Evolutionary conservation across 1,284 basidiomycete genomes (phyloP).

Genomic region (Exobasidium cylindrosporum): DNA sequence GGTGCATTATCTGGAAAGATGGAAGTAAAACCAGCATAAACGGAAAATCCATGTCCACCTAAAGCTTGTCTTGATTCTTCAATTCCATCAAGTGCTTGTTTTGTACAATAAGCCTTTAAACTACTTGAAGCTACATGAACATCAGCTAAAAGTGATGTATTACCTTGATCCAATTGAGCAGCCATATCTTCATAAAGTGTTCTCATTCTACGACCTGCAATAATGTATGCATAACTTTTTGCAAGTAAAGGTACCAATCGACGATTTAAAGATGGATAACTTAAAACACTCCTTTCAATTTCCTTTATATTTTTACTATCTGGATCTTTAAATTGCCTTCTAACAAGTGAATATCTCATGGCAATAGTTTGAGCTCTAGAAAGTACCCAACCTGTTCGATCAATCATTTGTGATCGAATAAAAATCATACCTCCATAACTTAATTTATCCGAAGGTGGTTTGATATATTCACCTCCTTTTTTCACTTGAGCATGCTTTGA

Average conservation of each 20-base stretch:
- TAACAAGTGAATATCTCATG: slow-evolving; percentile 70
- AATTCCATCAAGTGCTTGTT: slow-evolving; percentile 63
- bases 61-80: slow-evolving; percentile 69
- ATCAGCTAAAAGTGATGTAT: slow-evolving; percentile 58
- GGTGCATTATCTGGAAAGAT: slow-evolving; percentile 24
- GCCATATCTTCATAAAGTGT: slow-evolving; percentile 26
- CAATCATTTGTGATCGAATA: slow-evolving; percentile 62
- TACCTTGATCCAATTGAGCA: slow-evolving; percentile 32
- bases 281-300: slow-evolving; percentile 66
- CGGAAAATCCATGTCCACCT: slow-evolving; percentile 75
- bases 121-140: slow-evolving; percentile 71
- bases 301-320: slow-evolving; percentile 55
- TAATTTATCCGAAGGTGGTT: slow-evolving; percentile 70
- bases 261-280: slow-evolving; percentile 69
- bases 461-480: slow-evolving; percentile 66
- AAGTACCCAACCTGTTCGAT: slow-evolving; percentile 63
- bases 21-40: slow-evolving; percentile 61
- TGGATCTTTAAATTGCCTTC: slow-evolving; percentile 62
- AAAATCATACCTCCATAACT: slow-evolving; percentile 67
- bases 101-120: slow-evolving; percentile 67
- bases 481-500: slow-evolving; percentile 71
- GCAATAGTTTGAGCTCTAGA: slow-evolving; percentile 69
- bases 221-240: slow-evolving; percentile 69
- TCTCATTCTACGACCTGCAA: slow-evolving; percentile 66
- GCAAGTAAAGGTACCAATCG: slow-evolving; percentile 70